Percentiles rank a stretch among this genome's conserved stretches.
Conservation (phyloP, 2,329 filamentous ascomycete genomes). For the Cordyceps pruinosa region DNA sequence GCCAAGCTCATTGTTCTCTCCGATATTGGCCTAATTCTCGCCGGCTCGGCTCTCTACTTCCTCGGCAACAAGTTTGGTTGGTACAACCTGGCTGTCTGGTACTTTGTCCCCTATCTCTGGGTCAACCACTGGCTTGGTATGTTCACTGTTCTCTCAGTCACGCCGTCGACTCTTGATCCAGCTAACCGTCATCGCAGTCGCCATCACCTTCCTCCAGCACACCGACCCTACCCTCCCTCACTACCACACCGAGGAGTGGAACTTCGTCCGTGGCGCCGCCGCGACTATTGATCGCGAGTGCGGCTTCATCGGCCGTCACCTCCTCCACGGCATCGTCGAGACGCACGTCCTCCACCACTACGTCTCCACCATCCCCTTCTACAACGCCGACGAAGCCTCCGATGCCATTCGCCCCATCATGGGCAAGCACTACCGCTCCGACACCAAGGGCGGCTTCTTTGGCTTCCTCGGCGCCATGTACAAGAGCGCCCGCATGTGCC, state of each 20-base stretch:
- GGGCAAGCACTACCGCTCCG: slow-evolving; percentile 88
- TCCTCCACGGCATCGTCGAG: slow-evolving; percentile 90
- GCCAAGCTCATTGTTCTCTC: slow-evolving; percentile 80
- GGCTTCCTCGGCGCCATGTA: slow-evolving; percentile 85
- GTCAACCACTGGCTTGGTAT: slow-evolving; percentile 98
- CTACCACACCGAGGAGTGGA: slow-evolving; percentile 83
- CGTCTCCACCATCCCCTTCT: slow-evolving; percentile 92
- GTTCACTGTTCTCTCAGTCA: slow-evolving; percentile 28
- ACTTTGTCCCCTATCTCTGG: slow-evolving; percentile 91
- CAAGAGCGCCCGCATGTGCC: slow-evolving; percentile 76
- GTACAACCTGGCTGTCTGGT: slow-evolving; percentile 87
- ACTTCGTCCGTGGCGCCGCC: slow-evolving; percentile 85
- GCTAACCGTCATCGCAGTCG: slow-evolving; percentile 48
- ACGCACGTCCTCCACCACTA: slow-evolving; percentile 98
- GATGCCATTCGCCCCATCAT: slow-evolving; percentile 93
- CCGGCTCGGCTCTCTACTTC: slow-evolving; percentile 53
- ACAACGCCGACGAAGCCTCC: slow-evolving; percentile 88
- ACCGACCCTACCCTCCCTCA: slow-evolving; percentile 91
- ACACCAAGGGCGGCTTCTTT: slow-evolving; percentile 65
- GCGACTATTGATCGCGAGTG: slow-evolving; percentile 97
- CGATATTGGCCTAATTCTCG: slow-evolving; percentile 71
- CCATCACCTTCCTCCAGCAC: slow-evolving; percentile 96
- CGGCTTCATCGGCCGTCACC: slow-evolving; percentile 83
- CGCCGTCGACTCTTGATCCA: slow-evolving; percentile 20
- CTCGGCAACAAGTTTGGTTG: slow-evolving; percentile 75